A percentile compares a stretch with the other conserved stretches of the same genome.
These are phyloP conservation scores for Pontederia crassipes DNA, from an alignment of 176 grass and related monocot genomes.

Conservation along the genomic window DNA sequence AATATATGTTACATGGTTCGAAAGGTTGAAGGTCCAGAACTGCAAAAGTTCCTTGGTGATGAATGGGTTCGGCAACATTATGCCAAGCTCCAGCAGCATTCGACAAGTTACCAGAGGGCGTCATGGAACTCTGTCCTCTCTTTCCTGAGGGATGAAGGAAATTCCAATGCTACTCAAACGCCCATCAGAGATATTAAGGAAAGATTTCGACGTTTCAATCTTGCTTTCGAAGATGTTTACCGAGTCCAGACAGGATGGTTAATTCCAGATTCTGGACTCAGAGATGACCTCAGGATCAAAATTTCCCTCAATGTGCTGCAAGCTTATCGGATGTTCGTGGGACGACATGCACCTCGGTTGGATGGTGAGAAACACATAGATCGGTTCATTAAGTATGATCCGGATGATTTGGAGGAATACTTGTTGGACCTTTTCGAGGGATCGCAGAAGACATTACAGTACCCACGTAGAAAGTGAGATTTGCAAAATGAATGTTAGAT, in stretches of 20 bases:
- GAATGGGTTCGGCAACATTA: conserved; percentile 71
- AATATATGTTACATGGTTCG: conserved; percentile 90
- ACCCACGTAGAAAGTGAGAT: conserved; percentile 24
- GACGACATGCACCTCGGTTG: conserved; percentile 38
- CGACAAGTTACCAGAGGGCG: conserved; percentile 57
- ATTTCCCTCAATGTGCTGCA: conserved; percentile 79
- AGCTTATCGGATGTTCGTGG: conserved; percentile 72
- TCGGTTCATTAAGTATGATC: conserved; percentile 59
- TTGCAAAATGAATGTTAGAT: not conserved
- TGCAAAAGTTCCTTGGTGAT: conserved; percentile 70
- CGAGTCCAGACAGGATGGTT: conserved; percentile 75
- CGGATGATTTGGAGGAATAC: conserved; percentile 67
- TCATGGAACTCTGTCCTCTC: conserved; percentile 61
- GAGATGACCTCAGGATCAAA: conserved; percentile 80
- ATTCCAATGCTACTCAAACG: conserved; percentile 34
- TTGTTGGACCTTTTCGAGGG: conserved; percentile 91
- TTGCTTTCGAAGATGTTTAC: conserved; percentile 83
- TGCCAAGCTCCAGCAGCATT: conserved; percentile 59
- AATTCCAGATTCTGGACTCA: conserved; percentile 59
- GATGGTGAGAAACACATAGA: conserved; percentile 52
- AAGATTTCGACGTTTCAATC: conserved; percentile 72
- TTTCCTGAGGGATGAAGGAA: conserved; percentile 64
- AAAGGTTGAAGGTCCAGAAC: conserved; percentile 76
- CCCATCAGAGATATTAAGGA: conserved; percentile 61
- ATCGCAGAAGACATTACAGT: conserved; percentile 47